phyloP scores from a whole-genome alignment of 169 alveolate genomes.

The Perkinsus chesapeaki region DNA sequence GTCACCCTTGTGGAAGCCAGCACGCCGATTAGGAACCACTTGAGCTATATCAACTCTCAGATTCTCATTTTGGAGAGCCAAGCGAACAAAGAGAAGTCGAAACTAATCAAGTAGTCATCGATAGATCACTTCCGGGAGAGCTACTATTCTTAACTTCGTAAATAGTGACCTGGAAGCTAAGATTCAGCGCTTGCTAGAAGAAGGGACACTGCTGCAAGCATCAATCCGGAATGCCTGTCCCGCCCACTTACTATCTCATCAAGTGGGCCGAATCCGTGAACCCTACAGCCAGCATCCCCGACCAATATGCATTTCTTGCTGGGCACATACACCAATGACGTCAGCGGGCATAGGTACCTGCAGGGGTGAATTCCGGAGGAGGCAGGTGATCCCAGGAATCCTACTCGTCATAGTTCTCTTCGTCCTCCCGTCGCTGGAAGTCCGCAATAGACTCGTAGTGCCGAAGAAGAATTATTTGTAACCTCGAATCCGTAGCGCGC shows the following conservation, averaged over 20 bases:
- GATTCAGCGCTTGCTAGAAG: no score
- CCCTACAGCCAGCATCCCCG: neutral
- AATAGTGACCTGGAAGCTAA: no score
- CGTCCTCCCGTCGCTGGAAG: neutral
- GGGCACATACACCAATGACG: neutral
- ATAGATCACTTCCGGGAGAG: no score
- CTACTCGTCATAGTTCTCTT: neutral
- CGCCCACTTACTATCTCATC: neutral
- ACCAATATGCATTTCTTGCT: neutral
- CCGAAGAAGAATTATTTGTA: neutral
- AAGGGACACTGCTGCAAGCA: no score
- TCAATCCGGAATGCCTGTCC: no score
- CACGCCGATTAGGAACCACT: no score
- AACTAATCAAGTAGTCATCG: no score
- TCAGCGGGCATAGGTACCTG: neutral
- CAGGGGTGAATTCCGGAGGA: neutral
- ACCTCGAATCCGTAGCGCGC: neutral
- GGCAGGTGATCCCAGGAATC: neutral
- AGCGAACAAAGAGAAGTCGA: no score
- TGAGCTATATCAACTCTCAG: no score
- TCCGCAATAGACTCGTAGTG: neutral
- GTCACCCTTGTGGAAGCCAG: no score
- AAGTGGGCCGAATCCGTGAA: neutral
- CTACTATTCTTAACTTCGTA: no score
- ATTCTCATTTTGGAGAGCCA: no score